These are phyloP conservation scores for Lichtheimia ramosa DNA, from an alignment of 371 early-diverging fungal species.

Conservation along the genomic window DNA sequence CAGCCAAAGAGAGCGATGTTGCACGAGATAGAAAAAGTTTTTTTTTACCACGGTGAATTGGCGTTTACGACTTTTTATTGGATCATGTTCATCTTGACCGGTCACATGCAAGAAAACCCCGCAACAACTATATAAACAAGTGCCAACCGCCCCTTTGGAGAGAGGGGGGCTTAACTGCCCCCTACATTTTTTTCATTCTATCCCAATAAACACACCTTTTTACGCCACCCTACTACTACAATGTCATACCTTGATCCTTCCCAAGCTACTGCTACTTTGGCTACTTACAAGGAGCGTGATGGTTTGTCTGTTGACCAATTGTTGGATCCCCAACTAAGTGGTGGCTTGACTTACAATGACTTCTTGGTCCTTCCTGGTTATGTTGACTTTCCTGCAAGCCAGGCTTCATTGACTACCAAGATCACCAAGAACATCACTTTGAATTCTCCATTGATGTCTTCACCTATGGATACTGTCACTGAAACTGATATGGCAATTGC, in stretches of 20 bases:
- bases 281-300: conserved; percentile 57
- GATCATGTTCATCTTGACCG: conserved; percentile 3
- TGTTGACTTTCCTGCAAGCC: conserved; percentile 89
- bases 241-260: conserved; percentile 40
- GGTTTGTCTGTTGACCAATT: conserved; percentile 77
- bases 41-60: background rate
- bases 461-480: conserved; percentile 98
- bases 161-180: conserved; percentile 30
- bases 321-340: conserved; percentile 69
- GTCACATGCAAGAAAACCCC: conserved; percentile 10
- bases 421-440: conserved; percentile 87
- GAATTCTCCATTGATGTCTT: conserved; percentile 91
- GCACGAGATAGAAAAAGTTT: conserved; percentile 1
- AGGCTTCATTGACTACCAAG: conserved; percentile 75
- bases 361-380: conserved; percentile 94
- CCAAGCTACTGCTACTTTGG: conserved; percentile 42
- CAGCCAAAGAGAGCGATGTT: no score
- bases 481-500: conserved; percentile 96
- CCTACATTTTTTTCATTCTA: conserved; percentile 10
- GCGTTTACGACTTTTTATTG: conserved; percentile 8
- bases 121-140: conserved; percentile 20
- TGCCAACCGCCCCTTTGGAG: conserved; percentile 7
- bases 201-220: conserved; percentile 10
- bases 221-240: conserved; percentile 9
- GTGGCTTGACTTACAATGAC: conserved; percentile 97